phyloP scores from a whole-genome alignment of 2,329 filamentous ascomycete species.

The Dothistroma pini region DNA sequence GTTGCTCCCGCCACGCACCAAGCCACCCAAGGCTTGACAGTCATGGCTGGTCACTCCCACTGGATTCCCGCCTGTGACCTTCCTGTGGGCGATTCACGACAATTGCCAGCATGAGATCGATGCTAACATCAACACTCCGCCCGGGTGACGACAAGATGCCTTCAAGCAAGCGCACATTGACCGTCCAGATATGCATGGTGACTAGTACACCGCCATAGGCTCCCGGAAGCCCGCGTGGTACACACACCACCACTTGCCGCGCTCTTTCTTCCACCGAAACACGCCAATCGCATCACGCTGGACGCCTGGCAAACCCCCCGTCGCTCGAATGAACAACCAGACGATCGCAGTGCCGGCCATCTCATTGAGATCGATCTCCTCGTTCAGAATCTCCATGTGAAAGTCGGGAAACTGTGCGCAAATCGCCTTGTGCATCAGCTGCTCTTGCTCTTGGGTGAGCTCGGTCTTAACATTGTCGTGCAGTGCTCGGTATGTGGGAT shows the following conservation, averaged over 20 bases:
- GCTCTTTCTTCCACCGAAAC: constrained; percentile 1
- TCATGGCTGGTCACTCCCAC: too few species aligned
- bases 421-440: neutral
- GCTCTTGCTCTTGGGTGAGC: constrained; percentile 4
- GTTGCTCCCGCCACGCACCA: too few species aligned
- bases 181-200: neutral
- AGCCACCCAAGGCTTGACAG: too few species aligned
- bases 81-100: too few species aligned
- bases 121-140: too few species aligned
- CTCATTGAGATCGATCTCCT: constrained; percentile 3
- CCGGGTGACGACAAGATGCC: too few species aligned
- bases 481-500: constrained; percentile 1
- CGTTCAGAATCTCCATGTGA: constrained; percentile 7
- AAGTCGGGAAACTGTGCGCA: constrained; percentile 3
- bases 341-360: constrained; percentile 1
- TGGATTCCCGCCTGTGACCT: too few species aligned
- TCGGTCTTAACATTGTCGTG: constrained; percentile 6
- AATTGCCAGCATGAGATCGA: too few species aligned
- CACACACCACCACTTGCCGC: constrained; percentile 5
- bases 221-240: constrained; percentile 3
- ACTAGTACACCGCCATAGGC: constrained; percentile 1
- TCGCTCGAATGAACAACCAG: constrained; percentile 6
- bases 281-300: constrained; percentile 5
- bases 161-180: too few species aligned
- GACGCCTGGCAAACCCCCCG: neutral